Evolutionary conservation across 2,329 filamentous ascomycete genomes (phyloP).

Genomic region (Neurospora sp.): DNA sequence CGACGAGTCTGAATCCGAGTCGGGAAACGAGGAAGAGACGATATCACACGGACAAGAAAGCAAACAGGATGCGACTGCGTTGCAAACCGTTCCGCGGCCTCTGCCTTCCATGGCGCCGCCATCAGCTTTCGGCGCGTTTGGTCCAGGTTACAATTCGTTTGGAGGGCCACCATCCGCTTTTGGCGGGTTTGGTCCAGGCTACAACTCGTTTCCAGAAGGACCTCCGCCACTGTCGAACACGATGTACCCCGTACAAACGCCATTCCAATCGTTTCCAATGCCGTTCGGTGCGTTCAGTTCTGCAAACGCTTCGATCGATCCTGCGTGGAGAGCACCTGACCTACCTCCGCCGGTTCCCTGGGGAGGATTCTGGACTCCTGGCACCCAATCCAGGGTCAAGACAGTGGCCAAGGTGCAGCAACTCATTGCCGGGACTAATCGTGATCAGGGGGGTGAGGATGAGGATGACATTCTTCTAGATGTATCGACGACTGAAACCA

Average conservation of each 20-base stretch:
- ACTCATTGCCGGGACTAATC: constrained; percentile 5
- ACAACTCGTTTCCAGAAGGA: background rate
- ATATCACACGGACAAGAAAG: constrained; percentile 14
- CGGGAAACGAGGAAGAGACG: constrained; percentile 21
- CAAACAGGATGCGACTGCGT: background rate
- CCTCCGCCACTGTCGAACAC: constrained; percentile 1
- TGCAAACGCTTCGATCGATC: constrained; percentile 18
- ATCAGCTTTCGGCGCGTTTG: background rate
- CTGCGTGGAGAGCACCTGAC: constrained; percentile 29
- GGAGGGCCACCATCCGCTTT: background rate
- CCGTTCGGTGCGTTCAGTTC: constrained; percentile 5
- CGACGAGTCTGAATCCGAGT: constrained; percentile 13
- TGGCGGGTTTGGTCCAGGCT: background rate
- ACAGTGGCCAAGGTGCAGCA: constrained; percentile 8
- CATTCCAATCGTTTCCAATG: constrained; percentile 2
- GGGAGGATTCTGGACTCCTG: background rate
- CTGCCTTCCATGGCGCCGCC: background rate
- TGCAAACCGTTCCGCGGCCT: background rate
- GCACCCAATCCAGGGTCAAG: constrained; percentile 5
- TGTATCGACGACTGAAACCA: background rate
- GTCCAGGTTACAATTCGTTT: background rate
- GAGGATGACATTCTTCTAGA: constrained; percentile 24
- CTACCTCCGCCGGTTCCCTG: constrained; percentile 16
- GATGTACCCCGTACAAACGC: constrained; percentile 10
- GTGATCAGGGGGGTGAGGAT: constrained; percentile 14